Base-by-base conservation (phyloP, 805 yeast genomes). In the Schizosaccharomyces cryophilus region DNA sequence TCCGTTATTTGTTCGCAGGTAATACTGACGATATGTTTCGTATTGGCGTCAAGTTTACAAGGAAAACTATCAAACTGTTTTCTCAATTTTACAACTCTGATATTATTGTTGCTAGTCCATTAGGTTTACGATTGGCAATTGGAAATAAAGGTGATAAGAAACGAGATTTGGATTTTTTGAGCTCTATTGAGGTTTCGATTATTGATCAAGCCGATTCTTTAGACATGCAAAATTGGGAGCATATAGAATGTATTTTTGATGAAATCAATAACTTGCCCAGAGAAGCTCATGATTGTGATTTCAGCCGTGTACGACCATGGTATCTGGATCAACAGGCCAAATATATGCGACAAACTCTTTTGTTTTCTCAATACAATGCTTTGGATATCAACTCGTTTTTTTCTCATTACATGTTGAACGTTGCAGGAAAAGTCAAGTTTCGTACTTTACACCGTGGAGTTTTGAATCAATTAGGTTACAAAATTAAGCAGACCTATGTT, bases 141-240 rank as follows among this genome's bases (percentile, higher is more conserved):
- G 95, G 87, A 64, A 81, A 81, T 65, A 78, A 77, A 61, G 63
- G 66, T 26, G 75, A 73, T 68, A 71, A 73, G 68, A 80, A 81
- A 67, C 75, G 83, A 62, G 87, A 84, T 65, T 79, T 77, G 62
- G 96, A 89, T 70, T 93, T 88, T 67, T 72, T 93, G 62, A 83
- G 94, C 42, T 88, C 96, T 1, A 86, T 93, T 65, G 98, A 93
- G 70, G 70, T 93, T 3, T 71, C 84, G 60, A 73, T 89, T 21
- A 72, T 87, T 48, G 98, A 93, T 71, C 86, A 85, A 66, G 80
- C 93, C 13, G 88, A 88, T 67, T 85, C 87, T 38, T 75, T 89
- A 64, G 85, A 86, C 68, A 85, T 84, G 85, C 98, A 93, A 72
- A 87, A 89, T 68, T 85, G 96, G 89, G 84, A 84, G 45, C 95